Conservation (phyloP, 2,329 filamentous ascomycete species). For the Clonostachys byssicola region DNA sequence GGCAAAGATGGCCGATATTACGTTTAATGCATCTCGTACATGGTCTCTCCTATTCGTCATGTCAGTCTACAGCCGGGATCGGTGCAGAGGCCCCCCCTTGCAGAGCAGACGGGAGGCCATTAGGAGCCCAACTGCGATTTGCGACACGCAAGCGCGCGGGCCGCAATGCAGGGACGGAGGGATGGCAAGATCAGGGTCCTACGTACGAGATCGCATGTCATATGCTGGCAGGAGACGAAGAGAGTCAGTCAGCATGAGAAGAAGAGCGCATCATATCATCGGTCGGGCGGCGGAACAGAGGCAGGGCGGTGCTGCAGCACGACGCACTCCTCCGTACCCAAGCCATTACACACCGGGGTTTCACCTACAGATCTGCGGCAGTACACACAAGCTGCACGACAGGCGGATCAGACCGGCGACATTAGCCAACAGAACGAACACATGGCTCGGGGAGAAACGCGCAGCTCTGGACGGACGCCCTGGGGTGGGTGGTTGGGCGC, state of each 20-base stretch:
- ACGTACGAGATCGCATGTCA: conserved; percentile 89
- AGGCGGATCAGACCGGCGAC: conserved; percentile 4
- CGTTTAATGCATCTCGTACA: conserved; percentile 98
- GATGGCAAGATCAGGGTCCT: not conserved
- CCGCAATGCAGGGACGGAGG: not conserved
- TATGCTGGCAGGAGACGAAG: conserved; percentile 54
- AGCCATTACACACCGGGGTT: not conserved
- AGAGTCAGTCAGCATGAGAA: conserved; percentile 1
- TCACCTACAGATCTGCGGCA: conserved; percentile 83
- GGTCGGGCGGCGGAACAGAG: not conserved
- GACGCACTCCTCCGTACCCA: not conserved
- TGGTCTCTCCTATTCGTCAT: conserved; percentile 70
- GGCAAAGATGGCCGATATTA: conserved; percentile 96
- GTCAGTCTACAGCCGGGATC: conserved; percentile 16
- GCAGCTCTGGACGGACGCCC: not conserved
- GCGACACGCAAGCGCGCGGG: not conserved
- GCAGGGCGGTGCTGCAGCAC: not conserved
- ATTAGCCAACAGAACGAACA: conserved; percentile 9
- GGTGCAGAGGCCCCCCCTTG: not conserved
- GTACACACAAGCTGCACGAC: conserved; percentile 70
- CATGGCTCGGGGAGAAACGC: not conserved
- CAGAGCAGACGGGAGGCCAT: not conserved
- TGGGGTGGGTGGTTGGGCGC: conserved; percentile 10
- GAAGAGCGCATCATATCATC: not conserved
- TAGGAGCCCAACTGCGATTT: not conserved